Evolutionary conservation across 495 filamentous ascomycete genomes (phyloP).

Genomic region (Hapsidospora chrysogenum): DNA sequence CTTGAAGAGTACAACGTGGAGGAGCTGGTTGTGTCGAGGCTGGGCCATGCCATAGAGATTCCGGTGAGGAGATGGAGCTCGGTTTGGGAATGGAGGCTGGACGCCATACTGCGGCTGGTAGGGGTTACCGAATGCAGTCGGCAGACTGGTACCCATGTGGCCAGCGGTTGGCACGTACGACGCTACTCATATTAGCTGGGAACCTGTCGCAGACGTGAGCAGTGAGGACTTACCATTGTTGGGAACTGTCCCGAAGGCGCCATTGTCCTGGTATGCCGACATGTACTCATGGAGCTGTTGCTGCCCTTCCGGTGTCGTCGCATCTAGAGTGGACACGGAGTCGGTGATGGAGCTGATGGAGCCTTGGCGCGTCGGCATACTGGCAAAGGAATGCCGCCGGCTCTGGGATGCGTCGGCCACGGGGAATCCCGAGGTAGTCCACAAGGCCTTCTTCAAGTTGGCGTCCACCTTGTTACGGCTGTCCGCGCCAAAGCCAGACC

Average conservation of each 20-base stretch:
- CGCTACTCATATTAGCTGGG: constrained; percentile 14
- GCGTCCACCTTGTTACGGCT: constrained; percentile 47
- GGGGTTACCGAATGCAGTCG: constrained; percentile 19
- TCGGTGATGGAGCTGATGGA: constrained; percentile 53
- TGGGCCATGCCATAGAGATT: constrained; percentile 45
- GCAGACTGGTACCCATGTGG: constrained; percentile 17
- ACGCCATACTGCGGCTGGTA: constrained; percentile 25
- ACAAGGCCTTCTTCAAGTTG: constrained; percentile 64
- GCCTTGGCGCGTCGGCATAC: constrained; percentile 44
- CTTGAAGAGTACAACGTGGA: constrained; percentile 93
- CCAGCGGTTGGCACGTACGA: constrained; percentile 28
- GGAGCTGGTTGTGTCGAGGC: constrained; percentile 60
- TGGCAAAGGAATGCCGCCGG: constrained; percentile 93
- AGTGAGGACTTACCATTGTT: constrained; percentile 16
- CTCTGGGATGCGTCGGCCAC: constrained; percentile 62
- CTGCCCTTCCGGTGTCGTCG: constrained; percentile 18
- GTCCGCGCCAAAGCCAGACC: constrained; percentile 42
- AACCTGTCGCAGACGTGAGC: not conserved
- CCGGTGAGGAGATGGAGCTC: constrained; percentile 37
- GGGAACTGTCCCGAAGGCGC: constrained; percentile 11
- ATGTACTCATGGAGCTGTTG: constrained; percentile 21
- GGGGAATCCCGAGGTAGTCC: constrained; percentile 77
- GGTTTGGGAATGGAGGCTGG: constrained; percentile 37
- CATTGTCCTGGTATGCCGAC: constrained; percentile 14
- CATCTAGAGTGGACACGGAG: constrained; percentile 23